Evolutionary conservation across 805 yeast species (phyloP), one percentile per base, ranked within the genome.

Genomic region (Spathaspora sp.): DNA sequence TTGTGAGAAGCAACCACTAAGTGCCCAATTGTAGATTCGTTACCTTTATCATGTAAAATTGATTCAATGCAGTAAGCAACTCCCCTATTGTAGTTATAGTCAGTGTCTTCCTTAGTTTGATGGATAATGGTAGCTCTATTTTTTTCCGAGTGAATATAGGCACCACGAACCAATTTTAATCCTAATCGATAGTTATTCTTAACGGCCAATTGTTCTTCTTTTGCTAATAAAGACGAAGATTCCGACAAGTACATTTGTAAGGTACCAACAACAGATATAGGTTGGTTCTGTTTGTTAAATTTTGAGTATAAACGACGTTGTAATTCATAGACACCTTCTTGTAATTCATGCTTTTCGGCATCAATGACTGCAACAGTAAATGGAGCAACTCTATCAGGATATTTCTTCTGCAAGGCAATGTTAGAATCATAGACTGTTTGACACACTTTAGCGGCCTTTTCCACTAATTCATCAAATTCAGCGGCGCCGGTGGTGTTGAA

Each of bases 1-100:
- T 93, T 92, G 71, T 92, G 98, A 16, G 96, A 85, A 3, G 97
- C 97, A 54, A 92, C 93, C 31, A 92, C 91, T 57, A 92, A 76
- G 63, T 87, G 94, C 40, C 90, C 91, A 56, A 83, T 77, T 4
- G 77, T 76, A 7, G 83, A 72, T 40, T 73, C 70, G 44, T 77
- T 72, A 23, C 72, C 69, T 39, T 75, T 64, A 60, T 73, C 69
- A 12, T 58, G 65, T 59, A 80, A 62, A 63, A 90, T 77, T 53
- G 85, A 79, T 44, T 81, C 80, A 45, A 90, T 78, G 51, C 87
- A 79, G 53, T 75, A 67, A 12, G 79, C 66, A 59, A 89, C 81
- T 40, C 96, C 96, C 14, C 74, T 67, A 70, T 93, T 83, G 70
- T 86, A 92, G 64, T 84, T 83, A 9, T 57, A 59, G 65, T 92